Evolutionary conservation across 371 early-diverging fungal species (phyloP).

Genomic region (Mucor lusitanicus): DNA sequence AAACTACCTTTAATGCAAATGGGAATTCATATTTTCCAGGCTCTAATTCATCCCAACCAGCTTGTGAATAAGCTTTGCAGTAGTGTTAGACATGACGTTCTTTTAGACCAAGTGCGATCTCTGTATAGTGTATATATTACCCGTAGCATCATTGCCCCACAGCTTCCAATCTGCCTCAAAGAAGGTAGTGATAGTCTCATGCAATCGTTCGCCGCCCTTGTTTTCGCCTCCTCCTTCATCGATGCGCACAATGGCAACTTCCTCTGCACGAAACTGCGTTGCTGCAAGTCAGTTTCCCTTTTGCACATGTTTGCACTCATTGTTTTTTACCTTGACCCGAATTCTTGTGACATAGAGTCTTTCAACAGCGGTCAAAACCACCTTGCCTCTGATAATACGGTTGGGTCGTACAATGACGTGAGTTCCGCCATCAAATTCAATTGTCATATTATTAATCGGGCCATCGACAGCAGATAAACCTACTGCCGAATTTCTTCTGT

Average conservation of each 20-base stretch:
- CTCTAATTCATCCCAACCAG: conserved; percentile 54
- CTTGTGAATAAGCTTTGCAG: conserved; percentile 35
- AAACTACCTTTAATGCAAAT: conserved; percentile 54
- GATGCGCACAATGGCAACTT: conserved; percentile 46
- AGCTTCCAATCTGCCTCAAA: conserved; percentile 52
- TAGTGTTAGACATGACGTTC: not conserved
- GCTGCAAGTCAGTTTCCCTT: not conserved
- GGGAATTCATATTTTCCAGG: conserved; percentile 49
- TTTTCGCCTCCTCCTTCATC: conserved; percentile 41
- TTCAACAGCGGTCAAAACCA: conserved; percentile 15
- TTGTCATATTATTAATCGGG: conserved; percentile 12
- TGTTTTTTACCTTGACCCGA: conserved; percentile 36
- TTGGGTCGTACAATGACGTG: conserved; percentile 49
- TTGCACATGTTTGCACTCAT: not conserved
- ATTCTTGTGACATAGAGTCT: conserved; percentile 44
- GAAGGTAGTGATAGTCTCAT: conserved; percentile 47
- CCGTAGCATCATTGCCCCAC: conserved; percentile 44
- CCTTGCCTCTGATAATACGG: conserved; percentile 37
- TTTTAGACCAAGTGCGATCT: not conserved
- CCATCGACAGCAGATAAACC: conserved; percentile 5
- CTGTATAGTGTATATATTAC: conserved; percentile 12
- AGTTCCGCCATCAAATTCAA: conserved; percentile 44
- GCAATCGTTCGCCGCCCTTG: conserved; percentile 40
- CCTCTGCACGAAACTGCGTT: conserved; percentile 53
- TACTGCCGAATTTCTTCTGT: conserved; percentile 6